Conservation (phyloP, 2,329 filamentous ascomycete genomes). For the Ceratocystis ficicola region DNA sequence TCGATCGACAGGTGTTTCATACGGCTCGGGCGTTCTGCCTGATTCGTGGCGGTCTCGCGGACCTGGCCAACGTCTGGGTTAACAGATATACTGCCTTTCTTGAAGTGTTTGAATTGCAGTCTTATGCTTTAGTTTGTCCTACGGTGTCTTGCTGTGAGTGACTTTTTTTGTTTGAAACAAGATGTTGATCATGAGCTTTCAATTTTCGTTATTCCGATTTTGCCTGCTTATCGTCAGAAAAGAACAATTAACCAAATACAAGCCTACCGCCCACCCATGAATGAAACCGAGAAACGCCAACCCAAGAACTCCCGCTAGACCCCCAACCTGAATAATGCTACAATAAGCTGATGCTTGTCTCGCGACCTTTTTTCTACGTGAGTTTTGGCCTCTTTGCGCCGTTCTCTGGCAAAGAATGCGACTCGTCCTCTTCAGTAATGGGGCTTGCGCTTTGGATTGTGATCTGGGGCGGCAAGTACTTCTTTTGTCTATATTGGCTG, state of each 20-base stretch:
- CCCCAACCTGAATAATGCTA: neutral
- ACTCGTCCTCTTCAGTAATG: conserved; percentile 24
- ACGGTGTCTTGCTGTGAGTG: neutral
- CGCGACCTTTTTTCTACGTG: neutral
- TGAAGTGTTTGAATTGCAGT: neutral
- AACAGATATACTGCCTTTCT: conserved; percentile 22
- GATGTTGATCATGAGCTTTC: neutral
- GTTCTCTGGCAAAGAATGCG: neutral
- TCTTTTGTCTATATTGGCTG: conserved; percentile 32
- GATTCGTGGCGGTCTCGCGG: conserved; percentile 54
- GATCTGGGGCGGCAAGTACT: conserved; percentile 31
- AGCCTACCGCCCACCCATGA: neutral
- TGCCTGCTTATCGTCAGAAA: neutral
- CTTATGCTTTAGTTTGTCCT: neutral
- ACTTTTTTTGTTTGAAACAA: too few species aligned
- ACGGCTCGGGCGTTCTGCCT: conserved; percentile 39
- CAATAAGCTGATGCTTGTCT: neutral
- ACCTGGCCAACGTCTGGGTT: conserved; percentile 49
- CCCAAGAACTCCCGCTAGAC: neutral
- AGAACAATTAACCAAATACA: neutral
- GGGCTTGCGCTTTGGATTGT: conserved; percentile 28
- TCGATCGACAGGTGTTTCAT: conserved; percentile 13
- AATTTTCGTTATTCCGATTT: neutral
- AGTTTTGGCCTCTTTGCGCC: neutral
- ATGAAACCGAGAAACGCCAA: neutral